A percentile compares a stretch with the other conserved stretches of the same genome.
phyloP scores from a whole-genome alignment of 345 rosid species.

The Bruguiera gymnorhiza region DNA sequence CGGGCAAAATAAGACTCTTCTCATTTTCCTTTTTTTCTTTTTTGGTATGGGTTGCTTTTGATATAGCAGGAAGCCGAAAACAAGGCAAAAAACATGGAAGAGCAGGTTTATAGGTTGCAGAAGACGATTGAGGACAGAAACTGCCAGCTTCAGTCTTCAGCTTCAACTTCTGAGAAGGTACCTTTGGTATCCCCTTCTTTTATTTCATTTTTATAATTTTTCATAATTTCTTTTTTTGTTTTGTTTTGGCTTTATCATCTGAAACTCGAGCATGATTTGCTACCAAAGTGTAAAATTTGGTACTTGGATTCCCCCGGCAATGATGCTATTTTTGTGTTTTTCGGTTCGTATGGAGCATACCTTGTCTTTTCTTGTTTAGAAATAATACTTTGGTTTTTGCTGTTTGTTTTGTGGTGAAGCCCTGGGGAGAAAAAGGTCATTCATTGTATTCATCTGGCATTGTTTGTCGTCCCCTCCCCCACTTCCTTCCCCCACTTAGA shows the following conservation, averaged over 20 bases:
- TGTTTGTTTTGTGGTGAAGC: conserved; percentile 31
- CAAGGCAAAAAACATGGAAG: conserved; percentile 68
- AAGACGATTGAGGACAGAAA: conserved; percentile 52
- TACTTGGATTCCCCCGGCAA: conserved; percentile 8
- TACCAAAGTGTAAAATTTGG: conserved; percentile 7
- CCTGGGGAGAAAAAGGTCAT: conserved; percentile 20
- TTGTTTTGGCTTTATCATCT: conserved; percentile 10
- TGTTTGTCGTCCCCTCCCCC: neutral
- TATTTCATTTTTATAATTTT: neutral
- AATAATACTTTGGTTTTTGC: conserved; percentile 18
- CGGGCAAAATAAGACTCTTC: neutral
- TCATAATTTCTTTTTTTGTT: neutral
- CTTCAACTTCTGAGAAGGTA: conserved; percentile 75
- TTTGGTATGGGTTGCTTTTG: conserved; percentile 10
- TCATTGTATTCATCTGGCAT: conserved; percentile 1
- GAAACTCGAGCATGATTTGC: conserved; percentile 13
- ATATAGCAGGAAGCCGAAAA: conserved; percentile 64
- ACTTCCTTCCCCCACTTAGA: neutral
- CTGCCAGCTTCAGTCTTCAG: conserved; percentile 58
- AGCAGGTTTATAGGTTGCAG: conserved; percentile 46
- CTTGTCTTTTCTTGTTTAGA: conserved; percentile 19
- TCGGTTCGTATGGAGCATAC: conserved; percentile 3
- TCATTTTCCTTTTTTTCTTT: neutral
- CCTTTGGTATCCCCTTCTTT: conserved; percentile 9
- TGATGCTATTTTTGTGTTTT: conserved; percentile 11